Evolutionary conservation across 306 rosid species (phyloP).

Genomic region (Malus orientalis): DNA sequence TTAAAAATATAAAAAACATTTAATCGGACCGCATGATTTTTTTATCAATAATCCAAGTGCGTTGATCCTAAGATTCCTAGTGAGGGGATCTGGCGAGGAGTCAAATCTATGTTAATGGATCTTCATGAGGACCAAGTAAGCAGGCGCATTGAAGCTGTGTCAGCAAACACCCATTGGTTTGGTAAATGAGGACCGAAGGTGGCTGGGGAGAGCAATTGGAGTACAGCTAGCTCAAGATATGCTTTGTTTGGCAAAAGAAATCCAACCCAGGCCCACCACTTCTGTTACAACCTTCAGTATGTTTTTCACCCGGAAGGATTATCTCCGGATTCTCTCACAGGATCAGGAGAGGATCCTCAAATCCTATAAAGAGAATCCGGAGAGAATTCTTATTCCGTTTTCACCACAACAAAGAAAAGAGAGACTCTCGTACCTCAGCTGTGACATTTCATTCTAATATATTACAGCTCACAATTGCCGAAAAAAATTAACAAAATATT

Average conservation of each 20-base stretch:
- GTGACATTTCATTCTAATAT: not conserved
- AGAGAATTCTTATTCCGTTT: not conserved
- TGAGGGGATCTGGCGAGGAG: no score
- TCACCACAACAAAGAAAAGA: not conserved
- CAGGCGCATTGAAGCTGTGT: not conserved
- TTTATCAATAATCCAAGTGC: no score
- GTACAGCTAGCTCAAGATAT: constrained; percentile 33
- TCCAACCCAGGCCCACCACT: constrained; percentile 10
- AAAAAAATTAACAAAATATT: no score
- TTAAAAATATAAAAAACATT: no score
- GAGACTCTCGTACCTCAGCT: not conserved
- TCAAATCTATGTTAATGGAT: not conserved
- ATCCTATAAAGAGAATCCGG: no score
- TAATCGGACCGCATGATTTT: no score
- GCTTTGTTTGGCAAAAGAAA: constrained; percentile 17
- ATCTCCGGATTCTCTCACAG: no score
- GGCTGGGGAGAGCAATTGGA: constrained; percentile 2
- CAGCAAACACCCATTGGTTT: not conserved
- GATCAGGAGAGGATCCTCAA: no score
- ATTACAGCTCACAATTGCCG: not conserved
- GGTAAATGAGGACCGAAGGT: not conserved
- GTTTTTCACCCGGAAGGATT: not conserved
- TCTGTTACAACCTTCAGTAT: not conserved
- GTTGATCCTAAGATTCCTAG: no score
- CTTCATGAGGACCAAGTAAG: not conserved